Evolutionary conservation across 345 rosid species (phyloP).

Genomic region (Sonneratia alba): DNA sequence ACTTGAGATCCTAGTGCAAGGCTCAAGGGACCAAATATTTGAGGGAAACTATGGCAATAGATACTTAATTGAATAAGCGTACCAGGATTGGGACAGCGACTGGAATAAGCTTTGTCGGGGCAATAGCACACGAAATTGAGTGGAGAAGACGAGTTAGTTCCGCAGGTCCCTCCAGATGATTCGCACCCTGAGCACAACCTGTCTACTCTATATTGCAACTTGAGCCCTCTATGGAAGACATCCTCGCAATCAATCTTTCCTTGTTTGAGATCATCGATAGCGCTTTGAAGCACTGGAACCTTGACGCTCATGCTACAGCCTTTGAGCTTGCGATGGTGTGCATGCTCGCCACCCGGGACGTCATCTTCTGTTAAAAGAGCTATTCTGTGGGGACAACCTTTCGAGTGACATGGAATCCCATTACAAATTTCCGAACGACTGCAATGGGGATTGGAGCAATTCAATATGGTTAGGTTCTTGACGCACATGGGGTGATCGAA

Average conservation of each 20-base stretch:
- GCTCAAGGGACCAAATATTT: background rate
- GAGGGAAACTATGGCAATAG: background rate
- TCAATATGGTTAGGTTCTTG: constrained; percentile 18
- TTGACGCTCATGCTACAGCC: background rate
- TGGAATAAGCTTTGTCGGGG: constrained; percentile 4
- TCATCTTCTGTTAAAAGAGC: constrained; percentile 3
- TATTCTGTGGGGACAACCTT: no score
- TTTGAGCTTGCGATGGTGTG: rapidly evolving
- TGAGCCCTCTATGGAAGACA: constrained; percentile 19
- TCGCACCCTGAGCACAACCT: constrained; percentile 13
- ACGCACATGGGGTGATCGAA: background rate
- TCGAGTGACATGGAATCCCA: background rate
- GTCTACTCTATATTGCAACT: background rate
- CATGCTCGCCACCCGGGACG: no score
- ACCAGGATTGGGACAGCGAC: constrained; percentile 1
- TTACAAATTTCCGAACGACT: background rate
- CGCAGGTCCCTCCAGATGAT: constrained; percentile 34
- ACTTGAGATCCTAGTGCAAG: background rate
- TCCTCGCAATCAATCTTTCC: background rate
- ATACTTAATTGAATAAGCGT: background rate
- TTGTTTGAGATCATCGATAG: background rate
- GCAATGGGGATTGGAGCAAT: constrained; percentile 7
- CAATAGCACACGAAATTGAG: constrained; percentile 28
- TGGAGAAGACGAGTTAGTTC: constrained; percentile 8
- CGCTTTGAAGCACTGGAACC: constrained; percentile 9